Base-by-base conservation (phyloP, 2,329 filamentous ascomycete species). In the Metarhizium album region DNA sequence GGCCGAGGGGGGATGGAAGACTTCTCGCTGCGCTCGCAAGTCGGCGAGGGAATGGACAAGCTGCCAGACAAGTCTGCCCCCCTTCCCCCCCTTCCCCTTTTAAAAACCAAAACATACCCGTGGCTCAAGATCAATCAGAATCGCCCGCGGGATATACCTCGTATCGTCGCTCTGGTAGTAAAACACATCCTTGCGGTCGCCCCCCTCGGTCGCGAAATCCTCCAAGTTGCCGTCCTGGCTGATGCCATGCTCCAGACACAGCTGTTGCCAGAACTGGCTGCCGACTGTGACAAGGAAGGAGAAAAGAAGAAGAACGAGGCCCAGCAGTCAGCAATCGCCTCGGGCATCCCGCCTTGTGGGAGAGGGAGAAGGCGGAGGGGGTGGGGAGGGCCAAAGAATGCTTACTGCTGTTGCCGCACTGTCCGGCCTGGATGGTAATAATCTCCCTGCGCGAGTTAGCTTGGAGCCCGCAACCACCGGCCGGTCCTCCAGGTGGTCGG, bases 161-260 rank as follows among this genome's bases (percentile, higher is more conserved):
- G 93, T 98, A 67, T 98, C 93, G 74, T 98, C 93, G 65, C 90
- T 97, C 77, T 94, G 91, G 74, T 97, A 98, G 79, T 95, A 97
- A 73, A 97, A 97, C 54, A 98, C 93, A 70, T 98, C 93, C 69
- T 98, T 98, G 60, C 93, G 85, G 71, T 98, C 93, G 58, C 91
- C 90, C 64, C 93, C 93, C 69, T 97, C 93, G 47, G 90, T 96
- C 64, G 93, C 93, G 73, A 96, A 96, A 68, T 96, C 90, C 67
- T 96, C 90, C 52, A 98, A 79, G 67, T 97, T 97, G 52, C 93
- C 93, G 71, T 97, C 90, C 66, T 93, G 89, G 63, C 86, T 95
- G 73, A 98, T 98, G 55, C 94, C 93, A 67, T 98, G 93, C 71
- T 98, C 93, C 67, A 91, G 86, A 70, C 93, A 98, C 54, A 97